phyloP scores from a whole-genome alignment of 23 red algal species.

The Gracilaria caudata region DNA sequence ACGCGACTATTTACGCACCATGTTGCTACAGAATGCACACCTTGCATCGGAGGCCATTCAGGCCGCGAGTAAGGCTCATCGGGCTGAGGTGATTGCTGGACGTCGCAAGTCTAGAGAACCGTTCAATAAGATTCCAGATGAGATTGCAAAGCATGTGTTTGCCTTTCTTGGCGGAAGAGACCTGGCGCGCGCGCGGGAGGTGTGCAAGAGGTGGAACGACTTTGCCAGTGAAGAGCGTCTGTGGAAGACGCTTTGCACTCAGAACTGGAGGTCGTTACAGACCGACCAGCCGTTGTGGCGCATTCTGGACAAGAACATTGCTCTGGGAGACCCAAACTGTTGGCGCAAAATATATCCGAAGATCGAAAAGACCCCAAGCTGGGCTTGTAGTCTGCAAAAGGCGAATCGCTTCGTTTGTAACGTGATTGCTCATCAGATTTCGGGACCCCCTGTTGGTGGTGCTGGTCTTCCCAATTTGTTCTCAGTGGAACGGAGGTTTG shows the following conservation, averaged over 20 bases:
- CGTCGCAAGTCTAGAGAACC: conserved; percentile 40
- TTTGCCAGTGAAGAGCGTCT: conserved; percentile 88
- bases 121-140: conserved; percentile 83
- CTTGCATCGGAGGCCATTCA: conserved; percentile 56
- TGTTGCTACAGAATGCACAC: conserved; percentile 71
- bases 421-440: conserved; percentile 94
- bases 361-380: conserved; percentile 57
- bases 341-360: conserved; percentile 91
- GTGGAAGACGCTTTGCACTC: conserved; percentile 87
- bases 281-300: conserved; percentile 80
- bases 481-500: conserved; percentile 97
- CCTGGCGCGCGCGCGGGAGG: conserved; percentile 80
- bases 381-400: conserved; percentile 95
- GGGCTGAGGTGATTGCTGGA: conserved; percentile 20
- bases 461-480: conserved; percentile 72
- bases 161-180: conserved; percentile 78
- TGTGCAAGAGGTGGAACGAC: conserved; percentile 88
- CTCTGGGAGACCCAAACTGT: conserved; percentile 13
- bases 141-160: conserved; percentile 86
- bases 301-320: conserved; percentile 60
- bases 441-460: conserved; percentile 67
- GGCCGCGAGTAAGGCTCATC: conserved; percentile 31
- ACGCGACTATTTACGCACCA: conserved; percentile 92
- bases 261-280: conserved; percentile 81
- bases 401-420: conserved; percentile 97